These are phyloP conservation scores for Chlorella vulgaris DNA, from an alignment of 139 green algal species.

Conservation along the genomic window DNA sequence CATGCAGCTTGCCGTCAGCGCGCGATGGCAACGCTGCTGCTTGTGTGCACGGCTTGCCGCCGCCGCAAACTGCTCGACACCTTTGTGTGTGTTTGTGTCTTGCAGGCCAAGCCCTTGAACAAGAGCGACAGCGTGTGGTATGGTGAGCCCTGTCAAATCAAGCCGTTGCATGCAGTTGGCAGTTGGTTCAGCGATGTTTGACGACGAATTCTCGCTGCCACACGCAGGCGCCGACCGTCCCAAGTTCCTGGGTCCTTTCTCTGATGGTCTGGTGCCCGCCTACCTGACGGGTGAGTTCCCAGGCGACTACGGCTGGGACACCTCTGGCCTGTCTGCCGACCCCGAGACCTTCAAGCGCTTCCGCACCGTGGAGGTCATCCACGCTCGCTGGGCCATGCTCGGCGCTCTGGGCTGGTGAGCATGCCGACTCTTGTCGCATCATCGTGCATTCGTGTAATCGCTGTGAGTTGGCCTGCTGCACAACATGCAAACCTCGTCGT, in stretches of 20 bases:
- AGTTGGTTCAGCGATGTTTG: too few species aligned
- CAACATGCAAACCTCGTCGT: too few species aligned
- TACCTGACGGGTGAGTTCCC: slow-evolving; percentile 71
- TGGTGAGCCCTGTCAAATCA: background rate
- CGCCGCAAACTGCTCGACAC: background rate
- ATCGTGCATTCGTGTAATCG: too few species aligned
- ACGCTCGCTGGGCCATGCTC: slow-evolving; percentile 94
- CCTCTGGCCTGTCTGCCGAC: slow-evolving; percentile 94
- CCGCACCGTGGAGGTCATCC: slow-evolving; percentile 71
- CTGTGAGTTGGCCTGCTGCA: too few species aligned
- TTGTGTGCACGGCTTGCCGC: too few species aligned
- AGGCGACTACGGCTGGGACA: slow-evolving; percentile 98
- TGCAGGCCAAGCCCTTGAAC: slow-evolving; percentile 46
- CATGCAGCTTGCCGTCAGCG: too few species aligned
- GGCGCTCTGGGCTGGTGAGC: slow-evolving; percentile 85
- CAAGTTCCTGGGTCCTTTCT: slow-evolving; percentile 92
- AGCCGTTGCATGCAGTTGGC: background rate
- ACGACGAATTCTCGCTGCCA: too few species aligned
- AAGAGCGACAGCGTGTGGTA: slow-evolving; percentile 42
- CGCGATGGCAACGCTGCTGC: too few species aligned
- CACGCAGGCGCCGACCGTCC: slow-evolving; percentile 79
- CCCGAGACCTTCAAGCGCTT: slow-evolving; percentile 89
- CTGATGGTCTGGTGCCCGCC: slow-evolving; percentile 58
- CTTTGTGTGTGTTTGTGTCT: background rate
- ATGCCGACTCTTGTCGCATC: too few species aligned